phyloP scores from a whole-genome alignment of 1,284 basidiomycete species.

The Omphalotus olearius region DNA sequence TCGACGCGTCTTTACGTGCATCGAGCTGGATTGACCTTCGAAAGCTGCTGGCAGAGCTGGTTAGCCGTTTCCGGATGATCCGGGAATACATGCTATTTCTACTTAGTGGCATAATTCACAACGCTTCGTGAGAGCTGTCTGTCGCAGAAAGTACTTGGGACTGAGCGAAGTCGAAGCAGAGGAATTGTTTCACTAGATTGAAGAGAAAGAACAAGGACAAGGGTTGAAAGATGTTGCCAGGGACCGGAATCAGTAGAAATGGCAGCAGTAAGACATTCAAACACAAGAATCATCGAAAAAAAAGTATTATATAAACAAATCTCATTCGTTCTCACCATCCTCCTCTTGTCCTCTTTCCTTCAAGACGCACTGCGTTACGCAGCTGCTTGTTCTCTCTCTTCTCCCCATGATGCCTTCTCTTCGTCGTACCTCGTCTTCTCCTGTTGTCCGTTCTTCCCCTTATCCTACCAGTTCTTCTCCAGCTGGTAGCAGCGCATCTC shows the following conservation, averaged over 20 bases:
- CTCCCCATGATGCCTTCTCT: slow-evolving; percentile 63
- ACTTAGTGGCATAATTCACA: background rate
- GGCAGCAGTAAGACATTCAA: background rate
- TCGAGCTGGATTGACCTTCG: no score
- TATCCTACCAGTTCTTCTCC: slow-evolving; percentile 44
- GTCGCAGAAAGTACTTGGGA: no score
- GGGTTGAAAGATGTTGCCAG: background rate
- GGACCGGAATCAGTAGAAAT: background rate
- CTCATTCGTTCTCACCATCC: slow-evolving; percentile 7
- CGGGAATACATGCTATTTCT: background rate
- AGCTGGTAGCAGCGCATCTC: slow-evolving; percentile 23
- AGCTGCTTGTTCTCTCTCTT: slow-evolving; percentile 4
- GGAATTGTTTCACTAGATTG: background rate
- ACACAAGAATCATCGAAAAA: background rate
- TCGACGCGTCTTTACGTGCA: slow-evolving; percentile 15
- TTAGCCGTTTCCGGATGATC: no score
- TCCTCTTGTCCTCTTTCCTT: slow-evolving; percentile 3
- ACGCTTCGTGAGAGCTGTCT: background rate
- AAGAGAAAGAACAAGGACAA: no score
- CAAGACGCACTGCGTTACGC: slow-evolving; percentile 12
- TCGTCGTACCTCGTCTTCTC: slow-evolving; percentile 66
- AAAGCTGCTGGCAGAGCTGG: no score
- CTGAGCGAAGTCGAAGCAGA: background rate
- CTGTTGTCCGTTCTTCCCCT: slow-evolving; percentile 58
- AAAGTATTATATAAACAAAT: slow-evolving; percentile 2